Evolutionary conservation across 2,329 filamentous ascomycete species (phyloP).

Genomic region (Alternaria sp.): DNA sequence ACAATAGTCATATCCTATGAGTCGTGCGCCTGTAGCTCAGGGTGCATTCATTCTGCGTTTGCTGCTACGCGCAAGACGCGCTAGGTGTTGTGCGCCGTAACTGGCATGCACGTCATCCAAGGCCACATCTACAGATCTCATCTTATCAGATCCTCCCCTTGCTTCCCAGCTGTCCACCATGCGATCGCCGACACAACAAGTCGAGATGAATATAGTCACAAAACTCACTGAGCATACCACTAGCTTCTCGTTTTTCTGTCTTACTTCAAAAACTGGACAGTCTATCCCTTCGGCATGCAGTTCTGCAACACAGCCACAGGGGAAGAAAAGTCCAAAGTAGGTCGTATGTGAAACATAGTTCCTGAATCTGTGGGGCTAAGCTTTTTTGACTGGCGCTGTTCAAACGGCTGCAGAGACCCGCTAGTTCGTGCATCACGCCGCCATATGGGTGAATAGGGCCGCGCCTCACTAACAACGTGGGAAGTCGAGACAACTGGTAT

Average conservation of each 20-base stretch:
- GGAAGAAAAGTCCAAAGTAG: not conserved
- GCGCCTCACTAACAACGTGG: slow-evolving; percentile 5
- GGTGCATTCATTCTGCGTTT: not conserved
- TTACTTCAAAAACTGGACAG: not conserved
- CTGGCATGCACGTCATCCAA: slow-evolving; percentile 34
- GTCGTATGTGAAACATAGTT: slow-evolving; percentile 7
- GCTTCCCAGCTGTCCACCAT: slow-evolving; percentile 3
- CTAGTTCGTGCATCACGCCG: slow-evolving; percentile 30
- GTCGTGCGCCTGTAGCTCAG: not conserved
- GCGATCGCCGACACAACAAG: slow-evolving; percentile 1
- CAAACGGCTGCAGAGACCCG: slow-evolving; percentile 25
- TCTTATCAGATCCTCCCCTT: slow-evolving; percentile 35
- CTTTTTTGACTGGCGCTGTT: slow-evolving; percentile 26
- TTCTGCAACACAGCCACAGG: not conserved
- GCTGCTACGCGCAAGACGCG: slow-evolving; percentile 10
- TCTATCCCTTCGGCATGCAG: not conserved
- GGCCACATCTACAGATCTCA: slow-evolving; percentile 20
- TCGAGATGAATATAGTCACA: not conserved
- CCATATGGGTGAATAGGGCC: slow-evolving; percentile 16
- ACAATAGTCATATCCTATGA: not conserved
- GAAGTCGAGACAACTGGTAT: not conserved
- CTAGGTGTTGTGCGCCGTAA: slow-evolving; percentile 16
- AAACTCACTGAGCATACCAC: not conserved
- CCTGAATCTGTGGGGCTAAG: slow-evolving; percentile 16
- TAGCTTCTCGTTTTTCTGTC: not conserved